Conservation (phyloP, 805 yeast species). For the Cyberlindnera suaveolens region DNA sequence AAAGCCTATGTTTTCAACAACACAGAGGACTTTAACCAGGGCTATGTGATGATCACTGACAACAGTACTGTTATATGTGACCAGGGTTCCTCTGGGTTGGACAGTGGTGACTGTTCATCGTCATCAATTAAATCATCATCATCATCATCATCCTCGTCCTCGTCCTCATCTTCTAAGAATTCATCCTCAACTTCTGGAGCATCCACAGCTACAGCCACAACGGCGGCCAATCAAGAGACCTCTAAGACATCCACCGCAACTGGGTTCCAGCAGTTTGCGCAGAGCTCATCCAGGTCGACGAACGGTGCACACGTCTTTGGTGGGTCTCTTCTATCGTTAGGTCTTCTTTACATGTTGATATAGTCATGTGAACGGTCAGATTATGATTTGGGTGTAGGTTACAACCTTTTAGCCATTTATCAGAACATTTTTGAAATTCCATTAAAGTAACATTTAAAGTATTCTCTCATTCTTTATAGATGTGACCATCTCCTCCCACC, state of each 20-base stretch:
- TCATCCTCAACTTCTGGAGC: constrained; percentile 3
- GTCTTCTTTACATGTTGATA: no score
- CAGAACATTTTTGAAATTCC: no score
- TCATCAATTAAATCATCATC: constrained; percentile 10
- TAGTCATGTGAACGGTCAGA: no score
- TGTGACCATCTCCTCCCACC: no score
- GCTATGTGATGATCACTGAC: constrained; percentile 54
- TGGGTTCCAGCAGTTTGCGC: not conserved
- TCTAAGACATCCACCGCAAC: constrained; percentile 4
- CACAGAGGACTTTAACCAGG: constrained; percentile 40
- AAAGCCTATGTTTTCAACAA: constrained; percentile 49
- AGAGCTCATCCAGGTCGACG: no score
- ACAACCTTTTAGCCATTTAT: no score
- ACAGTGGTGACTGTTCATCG: constrained; percentile 36
- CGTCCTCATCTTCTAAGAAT: constrained; percentile 6
- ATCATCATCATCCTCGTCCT: constrained; percentile 14
- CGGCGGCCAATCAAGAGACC: constrained; percentile 1
- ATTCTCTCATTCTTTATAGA: no score
- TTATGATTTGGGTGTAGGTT: no score
- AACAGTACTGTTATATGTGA: constrained; percentile 54
- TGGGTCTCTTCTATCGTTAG: no score
- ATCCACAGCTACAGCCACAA: constrained; percentile 1
- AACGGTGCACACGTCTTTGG: no score
- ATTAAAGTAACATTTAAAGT: no score
- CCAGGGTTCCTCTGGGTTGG: constrained; percentile 59